A percentile compares a stretch with the other conserved stretches of the same genome.
Evolutionary conservation across 1,139 yeast species (phyloP).

Genomic region (Yamadazyma siamensis): DNA sequence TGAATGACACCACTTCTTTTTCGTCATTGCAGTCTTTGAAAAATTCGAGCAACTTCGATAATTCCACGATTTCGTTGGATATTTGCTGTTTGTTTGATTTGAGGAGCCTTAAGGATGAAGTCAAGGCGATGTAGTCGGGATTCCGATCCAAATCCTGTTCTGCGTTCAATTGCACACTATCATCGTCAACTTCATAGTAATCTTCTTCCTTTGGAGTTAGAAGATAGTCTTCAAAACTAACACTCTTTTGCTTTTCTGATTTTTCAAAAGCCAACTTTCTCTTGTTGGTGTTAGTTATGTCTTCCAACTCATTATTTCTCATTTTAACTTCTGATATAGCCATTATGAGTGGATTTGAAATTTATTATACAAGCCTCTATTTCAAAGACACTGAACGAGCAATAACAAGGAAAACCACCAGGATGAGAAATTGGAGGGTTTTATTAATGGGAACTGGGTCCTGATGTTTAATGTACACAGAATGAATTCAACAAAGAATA

Average conservation of each 20-base stretch:
- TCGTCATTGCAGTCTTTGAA: constrained; percentile 13
- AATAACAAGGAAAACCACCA: too few species aligned
- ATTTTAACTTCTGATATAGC: constrained; percentile 16
- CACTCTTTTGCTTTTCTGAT: constrained; percentile 11
- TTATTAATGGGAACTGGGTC: too few species aligned
- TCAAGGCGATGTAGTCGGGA: constrained; percentile 38
- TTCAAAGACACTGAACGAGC: background rate
- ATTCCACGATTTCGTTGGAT: constrained; percentile 29
- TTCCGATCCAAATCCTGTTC: constrained; percentile 23
- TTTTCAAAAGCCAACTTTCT: constrained; percentile 9
- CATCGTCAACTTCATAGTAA: constrained; percentile 18
- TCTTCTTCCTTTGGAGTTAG: constrained; percentile 46
- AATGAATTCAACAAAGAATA: too few species aligned
- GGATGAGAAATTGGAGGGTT: constrained; percentile 1
- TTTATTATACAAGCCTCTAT: background rate
- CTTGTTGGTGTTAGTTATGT: constrained; percentile 34
- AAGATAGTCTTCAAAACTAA: constrained; percentile 28
- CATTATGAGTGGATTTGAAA: constrained; percentile 9
- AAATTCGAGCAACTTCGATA: constrained; percentile 24
- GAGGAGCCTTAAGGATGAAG: constrained; percentile 33
- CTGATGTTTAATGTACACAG: too few species aligned
- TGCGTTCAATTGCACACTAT: background rate
- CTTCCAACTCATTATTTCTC: constrained; percentile 35
- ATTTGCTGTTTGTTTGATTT: constrained; percentile 22
- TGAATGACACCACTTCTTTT: constrained; percentile 26